Evolutionary conservation across 75 land plant species (phyloP), one percentile per base, ranked within the genome.

Genomic region (Larix kaempferi): DNA sequence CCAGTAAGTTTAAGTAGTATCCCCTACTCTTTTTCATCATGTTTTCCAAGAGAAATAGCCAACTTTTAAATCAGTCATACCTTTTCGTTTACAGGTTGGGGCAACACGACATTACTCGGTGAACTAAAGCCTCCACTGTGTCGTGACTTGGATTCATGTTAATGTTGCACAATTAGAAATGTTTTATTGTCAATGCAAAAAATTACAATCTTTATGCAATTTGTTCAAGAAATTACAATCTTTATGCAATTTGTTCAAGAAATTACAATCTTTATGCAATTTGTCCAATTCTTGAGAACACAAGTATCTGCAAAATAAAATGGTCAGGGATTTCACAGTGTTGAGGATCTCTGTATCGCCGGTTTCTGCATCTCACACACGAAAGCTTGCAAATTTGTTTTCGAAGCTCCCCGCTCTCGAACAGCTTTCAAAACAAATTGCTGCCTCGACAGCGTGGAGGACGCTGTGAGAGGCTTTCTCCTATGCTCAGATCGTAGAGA

Each of bases 111-210:
- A 14, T 87, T 97, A 83, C 84, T 86, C 59, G 74, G 90, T 19
- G 98, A 94, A 49, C 99, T 98, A 35, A 94, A 89, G 76, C 85
- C 99, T 59, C 95, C 99, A 33, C 95, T 89, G 52, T 94, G 90
- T 83, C 82, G 99, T 23, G 98, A 97, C 80, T 86, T 97, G 21
- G 98, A 94, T 78, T 92, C 98, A 29, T 96, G 99, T 85, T 96
- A 76, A 78, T 59, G 0, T 4, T 12, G 19, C n/a, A 22, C 3
- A 69, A 4, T 27, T 37, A 17, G 52, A 44, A 44, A 33, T 66
- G 6, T 7, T 21, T n/a, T 69, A 21, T 21, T 67, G 35, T 69
- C 23, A 37, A 2, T 65, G 41, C 41, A n/a, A 39, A 7, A 7
- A 69, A 37, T 39, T 39, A 69, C 19, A 35, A 39, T 69, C 52